Evolutionary conservation across 108 stramenopile genomes (phyloP).

Genomic region (Nitzschia sp.): DNA sequence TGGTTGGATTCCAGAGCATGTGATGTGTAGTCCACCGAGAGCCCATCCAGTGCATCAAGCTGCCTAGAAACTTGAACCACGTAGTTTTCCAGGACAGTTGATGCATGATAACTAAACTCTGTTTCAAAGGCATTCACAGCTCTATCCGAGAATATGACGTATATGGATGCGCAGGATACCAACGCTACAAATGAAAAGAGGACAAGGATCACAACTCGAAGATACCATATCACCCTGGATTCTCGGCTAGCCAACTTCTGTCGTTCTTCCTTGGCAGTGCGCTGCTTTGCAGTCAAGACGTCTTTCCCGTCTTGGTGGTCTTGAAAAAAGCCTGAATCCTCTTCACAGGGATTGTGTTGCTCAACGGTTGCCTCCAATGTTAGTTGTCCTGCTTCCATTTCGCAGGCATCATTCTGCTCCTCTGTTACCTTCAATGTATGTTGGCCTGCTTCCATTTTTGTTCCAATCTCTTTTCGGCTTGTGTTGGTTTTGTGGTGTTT

Average conservation of each 20-base stretch:
- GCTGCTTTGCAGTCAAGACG: background rate
- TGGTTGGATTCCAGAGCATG: background rate
- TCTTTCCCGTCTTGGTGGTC: no score
- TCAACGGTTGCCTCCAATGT: no score
- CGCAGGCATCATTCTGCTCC: no score
- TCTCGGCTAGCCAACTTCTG: background rate
- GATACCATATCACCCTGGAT: background rate
- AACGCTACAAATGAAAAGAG: background rate
- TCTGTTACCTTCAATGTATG: no score
- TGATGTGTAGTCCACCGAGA: background rate
- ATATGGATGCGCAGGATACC: background rate
- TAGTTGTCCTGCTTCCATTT: no score
- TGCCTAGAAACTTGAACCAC: background rate
- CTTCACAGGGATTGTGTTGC: no score
- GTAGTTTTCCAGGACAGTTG: background rate
- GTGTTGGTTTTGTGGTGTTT: no score
- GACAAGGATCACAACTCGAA: background rate
- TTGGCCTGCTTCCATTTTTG: no score
- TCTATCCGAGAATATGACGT: background rate
- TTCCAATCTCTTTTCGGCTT: no score
- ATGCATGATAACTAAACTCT: background rate
- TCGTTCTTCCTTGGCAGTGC: background rate
- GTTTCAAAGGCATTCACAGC: background rate
- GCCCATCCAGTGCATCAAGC: background rate
- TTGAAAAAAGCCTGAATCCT: no score